A percentile compares a stretch with the other conserved stretches of the same genome.
Conservation (phyloP, 163 green algal genomes). For the Volvox carteri region DNA sequence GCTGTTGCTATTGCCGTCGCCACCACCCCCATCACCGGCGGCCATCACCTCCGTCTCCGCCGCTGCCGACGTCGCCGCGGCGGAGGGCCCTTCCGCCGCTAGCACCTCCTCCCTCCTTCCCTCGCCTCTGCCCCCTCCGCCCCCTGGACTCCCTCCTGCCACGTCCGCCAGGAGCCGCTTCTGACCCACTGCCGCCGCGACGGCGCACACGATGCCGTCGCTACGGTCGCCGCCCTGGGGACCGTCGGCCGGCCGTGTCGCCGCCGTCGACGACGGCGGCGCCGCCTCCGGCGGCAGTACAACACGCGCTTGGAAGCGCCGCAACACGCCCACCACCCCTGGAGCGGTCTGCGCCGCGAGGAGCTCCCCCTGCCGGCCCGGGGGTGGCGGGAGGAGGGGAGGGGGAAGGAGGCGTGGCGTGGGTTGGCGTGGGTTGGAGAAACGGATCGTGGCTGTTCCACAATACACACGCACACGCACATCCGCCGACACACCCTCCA, state of each 20-base stretch:
- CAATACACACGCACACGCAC: too few species aligned
- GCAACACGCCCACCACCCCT: slow-evolving; percentile 45
- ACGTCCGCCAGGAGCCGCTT: slow-evolving; percentile 7
- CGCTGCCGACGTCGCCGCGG: background rate
- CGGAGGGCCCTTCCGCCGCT: background rate
- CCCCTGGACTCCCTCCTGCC: too few species aligned
- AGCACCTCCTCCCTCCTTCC: background rate
- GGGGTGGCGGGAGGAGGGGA: too few species aligned
- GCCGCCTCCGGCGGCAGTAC: background rate
- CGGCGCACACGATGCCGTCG: background rate
- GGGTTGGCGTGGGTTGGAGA: too few species aligned
- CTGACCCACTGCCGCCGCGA: background rate
- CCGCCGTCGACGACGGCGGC: background rate
- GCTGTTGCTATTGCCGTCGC: background rate
- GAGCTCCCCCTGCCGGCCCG: slow-evolving; percentile 44
- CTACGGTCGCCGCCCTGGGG: background rate
- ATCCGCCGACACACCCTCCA: too few species aligned
- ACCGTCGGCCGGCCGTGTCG: background rate
- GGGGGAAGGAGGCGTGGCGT: too few species aligned
- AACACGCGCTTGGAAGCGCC: slow-evolving; percentile 40
- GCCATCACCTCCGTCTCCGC: background rate
- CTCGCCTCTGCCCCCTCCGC: background rate
- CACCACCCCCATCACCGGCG: background rate
- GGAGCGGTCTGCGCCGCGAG: slow-evolving; percentile 48
- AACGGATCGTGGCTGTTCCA: too few species aligned